These are phyloP conservation scores for Plasmodiophora brassicae DNA, from an alignment of 208 protist species.

Conservation along the genomic window DNA sequence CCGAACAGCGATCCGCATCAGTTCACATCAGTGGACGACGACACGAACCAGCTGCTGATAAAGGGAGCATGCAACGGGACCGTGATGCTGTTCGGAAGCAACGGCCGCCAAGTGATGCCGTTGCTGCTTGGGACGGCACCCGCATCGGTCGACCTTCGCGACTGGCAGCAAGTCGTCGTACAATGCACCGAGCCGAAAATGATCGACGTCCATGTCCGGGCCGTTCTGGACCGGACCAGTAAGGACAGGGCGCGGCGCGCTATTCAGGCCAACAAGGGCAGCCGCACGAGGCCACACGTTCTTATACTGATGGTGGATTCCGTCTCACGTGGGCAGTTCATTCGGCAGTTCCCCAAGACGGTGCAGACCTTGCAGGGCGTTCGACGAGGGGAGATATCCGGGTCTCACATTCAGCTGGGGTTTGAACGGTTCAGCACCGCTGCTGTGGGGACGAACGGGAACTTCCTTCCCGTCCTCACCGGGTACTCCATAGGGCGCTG, in stretches of 20 bases:
- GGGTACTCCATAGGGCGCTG: not conserved
- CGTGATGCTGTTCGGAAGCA: not conserved
- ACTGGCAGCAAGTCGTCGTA: not conserved
- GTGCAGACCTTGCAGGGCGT: not conserved
- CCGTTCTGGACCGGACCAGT: too few species aligned
- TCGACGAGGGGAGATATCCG: not conserved
- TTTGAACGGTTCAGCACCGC: not conserved
- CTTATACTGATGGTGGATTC: not conserved
- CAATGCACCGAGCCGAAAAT: not conserved
- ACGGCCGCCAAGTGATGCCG: not conserved
- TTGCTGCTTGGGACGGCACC: not conserved
- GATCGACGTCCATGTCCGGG: not conserved
- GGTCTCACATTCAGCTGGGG: not conserved
- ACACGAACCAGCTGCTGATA: not conserved
- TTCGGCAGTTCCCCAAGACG: slow-evolving; percentile 4
- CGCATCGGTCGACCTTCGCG: not conserved
- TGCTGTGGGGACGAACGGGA: not conserved
- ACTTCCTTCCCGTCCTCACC: not conserved
- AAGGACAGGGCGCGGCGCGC: too few species aligned
- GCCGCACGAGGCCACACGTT: not conserved
- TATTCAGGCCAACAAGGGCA: not conserved
- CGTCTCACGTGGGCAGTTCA: not conserved
- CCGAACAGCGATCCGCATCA: too few species aligned
- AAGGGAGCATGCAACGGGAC: not conserved
- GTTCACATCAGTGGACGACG: not conserved